Base-by-base conservation (phyloP, 2,329 filamentous ascomycete species). In the Beauveria caledonica region DNA sequence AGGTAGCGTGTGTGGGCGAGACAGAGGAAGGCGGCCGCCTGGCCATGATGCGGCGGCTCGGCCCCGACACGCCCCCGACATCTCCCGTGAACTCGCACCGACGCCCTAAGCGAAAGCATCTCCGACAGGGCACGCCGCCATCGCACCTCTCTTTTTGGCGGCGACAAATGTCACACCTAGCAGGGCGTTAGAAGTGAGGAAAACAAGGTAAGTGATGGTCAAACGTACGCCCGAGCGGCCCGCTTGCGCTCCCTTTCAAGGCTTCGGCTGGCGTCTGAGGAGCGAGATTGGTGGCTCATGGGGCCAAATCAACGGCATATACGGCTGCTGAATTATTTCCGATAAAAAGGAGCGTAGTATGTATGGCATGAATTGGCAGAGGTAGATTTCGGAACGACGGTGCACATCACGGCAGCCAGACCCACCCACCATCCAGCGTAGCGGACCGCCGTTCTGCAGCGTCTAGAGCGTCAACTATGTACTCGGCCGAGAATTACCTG, bases 101-200 rank as follows among this genome's bases (percentile, higher is more conserved):
- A 48, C 80, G 76, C 62, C 76, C 76, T 64, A 81, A 76, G 62
- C 78, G 78, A 60, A 76, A 72, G 66, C 80, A 83, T 59, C 80
- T 72, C 51, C 78, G 77, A 66, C 80, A 83, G 2, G 80, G 80
- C 19, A 80, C 73, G 54, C 80, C 80, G 51, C 80, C 80, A 64
- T 82, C 79, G 65, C 80, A 83, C 69, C 82, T 81, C 68, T 83
- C 80, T 66, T 83, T 83, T 61, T 80, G 75, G 63, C 79, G 74
- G 62, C 80, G 78, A 68, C 80, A 83, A 57, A 77, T 77, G 66
- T 81, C 79, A 66, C 80, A 83, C 62, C 80, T 82, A 52, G 36
- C 52, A 39, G 25, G 36, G 49, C 44, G 19, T 65, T 63, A 61
- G 29, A 15, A 36, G 25, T 10, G 13, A 33, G 3, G 3, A 11